phyloP scores from a whole-genome alignment of 352 stramenopile genomes.

The Thraustochytrium striatum region DNA sequence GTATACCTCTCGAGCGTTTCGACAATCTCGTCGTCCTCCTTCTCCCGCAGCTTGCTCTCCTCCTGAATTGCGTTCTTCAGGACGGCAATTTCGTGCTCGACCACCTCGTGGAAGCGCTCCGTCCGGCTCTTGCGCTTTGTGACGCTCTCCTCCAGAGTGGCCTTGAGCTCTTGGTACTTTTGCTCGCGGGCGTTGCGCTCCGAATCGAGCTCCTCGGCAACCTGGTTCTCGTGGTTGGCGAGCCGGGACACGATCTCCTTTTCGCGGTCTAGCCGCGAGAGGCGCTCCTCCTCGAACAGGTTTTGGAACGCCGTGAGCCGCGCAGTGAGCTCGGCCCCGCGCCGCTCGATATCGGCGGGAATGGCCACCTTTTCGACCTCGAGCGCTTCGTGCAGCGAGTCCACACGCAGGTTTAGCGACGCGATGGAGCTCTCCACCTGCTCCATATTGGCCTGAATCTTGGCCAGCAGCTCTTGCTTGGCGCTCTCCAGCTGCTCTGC shows the following conservation, averaged over 20 bases:
- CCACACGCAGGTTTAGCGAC: constrained; percentile 69
- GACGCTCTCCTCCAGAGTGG: constrained; percentile 54
- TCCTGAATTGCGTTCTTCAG: constrained; percentile 60
- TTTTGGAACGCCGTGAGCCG: constrained; percentile 80
- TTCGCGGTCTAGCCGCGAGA: constrained; percentile 57
- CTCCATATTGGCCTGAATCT: constrained; percentile 70
- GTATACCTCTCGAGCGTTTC: constrained; percentile 86
- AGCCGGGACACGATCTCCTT: constrained; percentile 54
- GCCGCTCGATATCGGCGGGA: constrained; percentile 71
- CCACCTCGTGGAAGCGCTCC: constrained; percentile 57
- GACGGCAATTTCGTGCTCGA: constrained; percentile 60
- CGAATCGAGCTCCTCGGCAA: constrained; percentile 51
- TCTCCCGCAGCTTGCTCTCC: constrained; percentile 68
- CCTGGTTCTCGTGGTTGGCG: constrained; percentile 51
- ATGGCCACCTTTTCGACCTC: constrained; percentile 79
- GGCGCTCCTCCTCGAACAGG: constrained; percentile 56
- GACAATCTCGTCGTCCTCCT: constrained; percentile 87
- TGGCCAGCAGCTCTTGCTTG: constrained; percentile 68
- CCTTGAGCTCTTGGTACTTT: constrained; percentile 52
- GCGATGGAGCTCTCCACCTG: constrained; percentile 68
- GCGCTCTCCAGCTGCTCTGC: constrained; percentile 77
- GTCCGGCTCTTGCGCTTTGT: constrained; percentile 54
- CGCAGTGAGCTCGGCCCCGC: constrained; percentile 77
- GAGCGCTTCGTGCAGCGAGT: constrained; percentile 70
- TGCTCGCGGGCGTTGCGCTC: constrained; percentile 41